Conservation (phyloP, 805 yeast species). For the Starmerella roubikii region DNA sequence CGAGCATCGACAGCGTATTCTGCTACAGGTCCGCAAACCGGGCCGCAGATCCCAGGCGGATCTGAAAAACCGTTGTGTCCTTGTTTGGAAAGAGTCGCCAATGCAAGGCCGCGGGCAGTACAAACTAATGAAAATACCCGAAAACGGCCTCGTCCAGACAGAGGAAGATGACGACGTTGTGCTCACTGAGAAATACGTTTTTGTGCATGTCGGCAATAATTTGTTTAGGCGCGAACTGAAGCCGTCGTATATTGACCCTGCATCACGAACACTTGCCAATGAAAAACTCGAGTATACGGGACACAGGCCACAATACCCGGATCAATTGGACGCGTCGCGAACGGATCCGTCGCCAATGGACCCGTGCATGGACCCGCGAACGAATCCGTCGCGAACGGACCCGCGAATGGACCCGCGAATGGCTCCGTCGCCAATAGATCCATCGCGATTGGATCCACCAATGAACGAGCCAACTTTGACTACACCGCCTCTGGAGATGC, state of each 20-base stretch:
- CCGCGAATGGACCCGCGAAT: too few relatives aligned
- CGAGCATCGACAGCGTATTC: conserved; percentile 62
- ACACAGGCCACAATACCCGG: too few relatives aligned
- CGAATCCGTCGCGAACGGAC: too few relatives aligned
- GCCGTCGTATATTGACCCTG: not conserved
- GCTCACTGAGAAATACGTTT: conserved; percentile 20
- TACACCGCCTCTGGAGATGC: not conserved
- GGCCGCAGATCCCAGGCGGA: conserved; percentile 44
- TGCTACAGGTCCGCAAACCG: conserved; percentile 76
- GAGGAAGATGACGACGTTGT: conserved; percentile 19
- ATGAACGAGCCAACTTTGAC: too few relatives aligned
- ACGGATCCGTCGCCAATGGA: too few relatives aligned
- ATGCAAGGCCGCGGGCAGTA: not conserved
- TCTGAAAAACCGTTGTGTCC: conserved; percentile 9
- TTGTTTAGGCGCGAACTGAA: conserved; percentile 21
- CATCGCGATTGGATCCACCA: too few relatives aligned
- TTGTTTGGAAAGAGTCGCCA: conserved; percentile 7
- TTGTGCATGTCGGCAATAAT: conserved; percentile 26
- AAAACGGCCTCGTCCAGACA: conserved; percentile 1
- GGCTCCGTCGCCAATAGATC: too few relatives aligned
- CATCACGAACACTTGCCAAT: too few relatives aligned
- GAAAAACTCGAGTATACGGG: not conserved
- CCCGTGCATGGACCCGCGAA: not conserved
- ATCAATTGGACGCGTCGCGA: too few relatives aligned
- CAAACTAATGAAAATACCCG: conserved; percentile 6